Conservation (phyloP, 768 basidiomycete genomes). For the Tubosaeta sp. region DNA sequence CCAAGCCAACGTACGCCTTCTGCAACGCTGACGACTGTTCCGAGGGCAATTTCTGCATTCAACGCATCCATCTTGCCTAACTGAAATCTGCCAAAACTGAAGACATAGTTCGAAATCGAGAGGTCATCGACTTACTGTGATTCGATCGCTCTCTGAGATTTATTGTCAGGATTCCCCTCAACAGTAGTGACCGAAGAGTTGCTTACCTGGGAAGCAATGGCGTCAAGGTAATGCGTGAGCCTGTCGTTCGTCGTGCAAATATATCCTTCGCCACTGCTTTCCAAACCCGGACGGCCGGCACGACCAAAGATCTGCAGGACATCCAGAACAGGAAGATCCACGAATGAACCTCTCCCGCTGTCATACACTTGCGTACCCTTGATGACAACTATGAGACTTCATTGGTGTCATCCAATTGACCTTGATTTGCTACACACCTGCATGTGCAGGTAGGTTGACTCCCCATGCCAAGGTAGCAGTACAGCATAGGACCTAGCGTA, state of each 20-base stretch:
- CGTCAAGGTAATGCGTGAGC: slow-evolving; percentile 83
- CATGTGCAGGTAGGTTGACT: slow-evolving; percentile 97
- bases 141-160: slow-evolving; percentile 82
- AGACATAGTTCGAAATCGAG: neutral
- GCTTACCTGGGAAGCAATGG: slow-evolving; percentile 78
- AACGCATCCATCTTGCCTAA: slow-evolving; percentile 84
- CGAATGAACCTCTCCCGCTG: slow-evolving; percentile 81
- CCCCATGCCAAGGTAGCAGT: slow-evolving; percentile 99
- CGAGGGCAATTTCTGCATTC: slow-evolving; percentile 93
- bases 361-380: slow-evolving; percentile 98
- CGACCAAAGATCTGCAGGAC: slow-evolving; percentile 97
- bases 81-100: slow-evolving; percentile 51
- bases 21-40: slow-evolving; percentile 81
- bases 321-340: slow-evolving; percentile 90
- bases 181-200: neutral
- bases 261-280: slow-evolving; percentile 92
- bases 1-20: slow-evolving; percentile 95
- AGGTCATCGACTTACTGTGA: slow-evolving; percentile 61
- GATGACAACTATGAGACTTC: slow-evolving; percentile 64
- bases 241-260: slow-evolving; percentile 96
- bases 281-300: slow-evolving; percentile 84
- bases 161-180: neutral
- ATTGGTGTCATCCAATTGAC: slow-evolving; percentile 5
- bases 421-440: slow-evolving; percentile 48
- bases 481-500: slow-evolving; percentile 83